Conservation (phyloP, 2,329 filamentous ascomycete genomes). For the Xylariales sp. region DNA sequence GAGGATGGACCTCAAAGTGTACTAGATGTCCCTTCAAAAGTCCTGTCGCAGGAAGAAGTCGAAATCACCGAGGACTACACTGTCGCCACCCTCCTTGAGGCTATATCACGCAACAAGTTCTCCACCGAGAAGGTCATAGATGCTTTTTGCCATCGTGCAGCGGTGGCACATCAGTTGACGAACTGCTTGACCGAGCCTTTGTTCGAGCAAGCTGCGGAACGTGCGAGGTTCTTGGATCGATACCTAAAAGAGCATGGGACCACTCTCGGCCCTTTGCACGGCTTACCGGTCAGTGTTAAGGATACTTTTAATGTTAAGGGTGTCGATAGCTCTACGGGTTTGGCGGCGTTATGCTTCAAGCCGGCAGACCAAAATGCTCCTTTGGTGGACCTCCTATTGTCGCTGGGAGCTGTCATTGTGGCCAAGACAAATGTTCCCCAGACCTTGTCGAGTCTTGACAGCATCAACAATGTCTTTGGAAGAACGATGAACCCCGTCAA, state of each 20-base stretch:
- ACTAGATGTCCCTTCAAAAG: too few species aligned
- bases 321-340: background rate
- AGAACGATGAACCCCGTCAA: background rate
- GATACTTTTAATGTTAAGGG: constrained; percentile 11
- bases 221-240: constrained; percentile 11
- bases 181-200: constrained; percentile 32
- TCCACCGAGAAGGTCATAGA: constrained; percentile 9
- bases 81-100: too few species aligned
- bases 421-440: background rate
- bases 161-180: constrained; percentile 22
- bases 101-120: too few species aligned
- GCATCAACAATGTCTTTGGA: background rate
- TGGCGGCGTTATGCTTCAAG: background rate
- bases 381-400: background rate
- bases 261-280: constrained; percentile 27
- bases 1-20: too few species aligned
- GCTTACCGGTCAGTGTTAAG: constrained; percentile 32
- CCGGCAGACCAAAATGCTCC: background rate
- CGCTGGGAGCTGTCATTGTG: background rate
- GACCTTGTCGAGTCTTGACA: background rate
- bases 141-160: constrained; percentile 15
- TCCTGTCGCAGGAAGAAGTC: too few species aligned
- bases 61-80: too few species aligned
- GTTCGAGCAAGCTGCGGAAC: constrained; percentile 27
- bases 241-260: background rate